A percentile compares a stretch with the other conserved stretches of the same genome.
Conservation (phyloP, 805 yeast species). For the Suhomyces pyralidae region DNA sequence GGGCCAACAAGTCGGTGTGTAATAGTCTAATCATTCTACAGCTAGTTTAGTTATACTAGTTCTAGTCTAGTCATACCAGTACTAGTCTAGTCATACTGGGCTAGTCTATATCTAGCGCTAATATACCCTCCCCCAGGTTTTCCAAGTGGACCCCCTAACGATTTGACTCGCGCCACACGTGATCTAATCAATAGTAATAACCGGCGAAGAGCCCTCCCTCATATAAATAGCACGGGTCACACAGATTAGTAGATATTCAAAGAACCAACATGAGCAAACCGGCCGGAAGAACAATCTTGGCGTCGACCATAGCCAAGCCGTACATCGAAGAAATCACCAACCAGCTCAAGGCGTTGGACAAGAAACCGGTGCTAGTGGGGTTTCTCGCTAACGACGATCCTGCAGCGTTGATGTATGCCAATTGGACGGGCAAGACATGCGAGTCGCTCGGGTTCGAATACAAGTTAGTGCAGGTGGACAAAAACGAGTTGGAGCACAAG, state of each 20-base stretch:
- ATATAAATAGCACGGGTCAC: neutral
- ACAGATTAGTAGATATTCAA: too few species aligned
- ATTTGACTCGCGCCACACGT: slow-evolving; percentile 5
- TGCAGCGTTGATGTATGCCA: slow-evolving; percentile 92
- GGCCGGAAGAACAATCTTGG: slow-evolving; percentile 80
- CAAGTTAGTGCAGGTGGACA: slow-evolving; percentile 68
- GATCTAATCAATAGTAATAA: slow-evolving; percentile 2
- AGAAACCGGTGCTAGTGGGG: slow-evolving; percentile 81
- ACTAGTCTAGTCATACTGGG: too few species aligned
- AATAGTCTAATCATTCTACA: too few species aligned
- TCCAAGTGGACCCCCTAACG: too few species aligned
- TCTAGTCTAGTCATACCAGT: too few species aligned
- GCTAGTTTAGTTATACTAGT: too few species aligned
- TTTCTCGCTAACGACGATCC: slow-evolving; percentile 91
- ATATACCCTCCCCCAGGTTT: too few species aligned
- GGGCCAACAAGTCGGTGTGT: too few species aligned
- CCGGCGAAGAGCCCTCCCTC: neutral
- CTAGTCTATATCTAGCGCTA: too few species aligned
- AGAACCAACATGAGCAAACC: slow-evolving; percentile 31
- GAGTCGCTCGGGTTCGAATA: slow-evolving; percentile 82
- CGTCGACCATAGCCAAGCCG: slow-evolving; percentile 81
- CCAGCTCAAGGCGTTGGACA: slow-evolving; percentile 50
- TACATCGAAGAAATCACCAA: slow-evolving; percentile 68
- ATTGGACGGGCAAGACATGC: slow-evolving; percentile 92
- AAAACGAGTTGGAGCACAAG: slow-evolving; percentile 81